Percentiles rank a stretch among this genome's conserved stretches.
These are phyloP conservation scores for Penicillium sp. DNA, from an alignment of 2,329 filamentous ascomycete genomes.

Conservation along the genomic window DNA sequence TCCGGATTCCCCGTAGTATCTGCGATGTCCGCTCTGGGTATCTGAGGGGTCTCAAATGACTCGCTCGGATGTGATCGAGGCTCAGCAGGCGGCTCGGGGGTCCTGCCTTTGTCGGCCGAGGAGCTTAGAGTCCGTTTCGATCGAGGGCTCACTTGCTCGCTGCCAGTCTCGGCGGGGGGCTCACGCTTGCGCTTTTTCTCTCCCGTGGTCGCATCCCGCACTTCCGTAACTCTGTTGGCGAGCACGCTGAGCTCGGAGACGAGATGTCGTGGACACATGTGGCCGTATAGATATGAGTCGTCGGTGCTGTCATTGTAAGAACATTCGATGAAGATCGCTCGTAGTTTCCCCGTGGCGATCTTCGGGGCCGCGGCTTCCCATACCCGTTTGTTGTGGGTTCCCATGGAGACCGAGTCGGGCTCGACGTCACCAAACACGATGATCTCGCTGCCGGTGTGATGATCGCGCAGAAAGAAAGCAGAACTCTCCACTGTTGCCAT, in stretches of 20 bases:
- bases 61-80: not conserved
- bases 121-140: constrained; percentile 17
- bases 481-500: constrained; percentile 58
- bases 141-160: constrained; percentile 23
- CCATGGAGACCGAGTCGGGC: constrained; percentile 73
- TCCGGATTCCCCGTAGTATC: constrained; percentile 11
- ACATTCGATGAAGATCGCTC: constrained; percentile 88
- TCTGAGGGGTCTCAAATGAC: not conserved
- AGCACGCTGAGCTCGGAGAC: constrained; percentile 67
- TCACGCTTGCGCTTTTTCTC: constrained; percentile 38
- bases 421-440: constrained; percentile 95
- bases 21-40: not conserved
- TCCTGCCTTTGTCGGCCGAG: constrained; percentile 1
- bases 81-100: not conserved
- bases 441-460: constrained; percentile 62
- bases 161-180: constrained; percentile 11
- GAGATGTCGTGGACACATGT: constrained; percentile 74
- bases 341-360: constrained; percentile 61
- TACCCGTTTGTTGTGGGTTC: constrained; percentile 68
- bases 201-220: constrained; percentile 32
- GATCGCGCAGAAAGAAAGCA: constrained; percentile 82
- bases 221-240: constrained; percentile 59
- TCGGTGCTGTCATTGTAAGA: constrained; percentile 76
- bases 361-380: constrained; percentile 87
- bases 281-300: constrained; percentile 73